These are phyloP conservation scores for Globisporangium mamillatum DNA, from an alignment of 352 stramenopile genomes.

Conservation along the genomic window DNA sequence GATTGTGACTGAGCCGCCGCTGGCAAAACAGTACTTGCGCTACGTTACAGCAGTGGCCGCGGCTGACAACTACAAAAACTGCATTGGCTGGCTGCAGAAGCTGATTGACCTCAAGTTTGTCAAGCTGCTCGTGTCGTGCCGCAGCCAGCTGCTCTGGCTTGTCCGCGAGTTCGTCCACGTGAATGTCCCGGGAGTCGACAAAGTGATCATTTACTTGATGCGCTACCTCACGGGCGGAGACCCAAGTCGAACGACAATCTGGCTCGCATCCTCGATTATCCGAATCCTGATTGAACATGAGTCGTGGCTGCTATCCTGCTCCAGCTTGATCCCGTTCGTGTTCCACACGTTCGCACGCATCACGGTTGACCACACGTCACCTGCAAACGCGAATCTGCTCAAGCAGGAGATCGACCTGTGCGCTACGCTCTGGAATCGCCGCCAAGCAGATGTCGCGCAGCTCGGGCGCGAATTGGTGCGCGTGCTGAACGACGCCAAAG, in stretches of 20 bases:
- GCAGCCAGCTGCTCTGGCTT: conserved; percentile 79
- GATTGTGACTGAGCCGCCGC: conserved; percentile 62
- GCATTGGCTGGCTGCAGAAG: conserved; percentile 73
- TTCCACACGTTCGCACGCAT: conserved; percentile 80
- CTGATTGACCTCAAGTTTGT: conserved; percentile 82
- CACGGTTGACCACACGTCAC: conserved; percentile 56
- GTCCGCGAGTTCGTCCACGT: conserved; percentile 76
- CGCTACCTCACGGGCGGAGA: conserved; percentile 66
- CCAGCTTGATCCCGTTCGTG: conserved; percentile 75
- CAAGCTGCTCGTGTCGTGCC: conserved; percentile 70
- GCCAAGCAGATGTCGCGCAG: conserved; percentile 60
- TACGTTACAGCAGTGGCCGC: conserved; percentile 60
- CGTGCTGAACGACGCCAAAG: conserved; percentile 75
- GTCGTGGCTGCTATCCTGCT: conserved; percentile 65
- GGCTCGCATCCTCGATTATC: conserved; percentile 76
- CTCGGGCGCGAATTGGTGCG: conserved; percentile 78
- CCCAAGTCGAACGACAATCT: conserved; percentile 67
- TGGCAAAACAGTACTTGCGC: conserved; percentile 76
- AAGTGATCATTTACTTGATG: conserved; percentile 73
- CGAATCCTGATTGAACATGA: conserved; percentile 79
- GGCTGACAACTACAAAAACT: conserved; percentile 72
- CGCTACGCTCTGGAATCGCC: conserved; percentile 66
- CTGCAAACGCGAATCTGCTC: conserved; percentile 51
- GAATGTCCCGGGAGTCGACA: conserved; percentile 67
- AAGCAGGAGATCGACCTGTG: conserved; percentile 83